Evolutionary conservation across 106 monocot species (phyloP).

Genomic region (Alisma plantagoaquatica): DNA sequence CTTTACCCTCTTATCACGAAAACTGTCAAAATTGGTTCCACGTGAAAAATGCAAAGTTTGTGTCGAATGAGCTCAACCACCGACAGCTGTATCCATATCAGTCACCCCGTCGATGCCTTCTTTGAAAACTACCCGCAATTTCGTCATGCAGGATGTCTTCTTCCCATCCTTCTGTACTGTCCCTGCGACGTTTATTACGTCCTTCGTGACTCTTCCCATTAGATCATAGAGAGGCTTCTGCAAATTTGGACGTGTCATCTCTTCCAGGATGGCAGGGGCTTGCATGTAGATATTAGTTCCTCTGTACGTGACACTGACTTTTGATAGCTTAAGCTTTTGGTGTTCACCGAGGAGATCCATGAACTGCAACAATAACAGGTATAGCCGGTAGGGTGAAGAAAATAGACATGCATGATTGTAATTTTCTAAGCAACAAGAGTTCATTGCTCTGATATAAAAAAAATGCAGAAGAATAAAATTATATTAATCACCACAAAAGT

Average conservation of each 20-base stretch:
- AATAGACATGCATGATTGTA: too few relatives aligned
- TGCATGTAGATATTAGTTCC: slow-evolving; percentile 91
- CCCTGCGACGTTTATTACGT: slow-evolving; percentile 70
- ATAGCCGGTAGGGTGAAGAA: too few relatives aligned
- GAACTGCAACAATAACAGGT: slow-evolving; percentile 34
- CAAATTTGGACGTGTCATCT: slow-evolving; percentile 89
- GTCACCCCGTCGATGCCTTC: slow-evolving; percentile 17
- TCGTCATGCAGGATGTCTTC: slow-evolving; percentile 50
- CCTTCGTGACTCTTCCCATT: slow-evolving; percentile 33
- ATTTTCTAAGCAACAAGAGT: neutral
- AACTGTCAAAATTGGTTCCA: too few relatives aligned
- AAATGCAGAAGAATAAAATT: neutral
- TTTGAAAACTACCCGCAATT: slow-evolving; percentile 66
- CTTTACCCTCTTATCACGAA: too few relatives aligned
- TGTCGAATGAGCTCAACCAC: slow-evolving; percentile 10
- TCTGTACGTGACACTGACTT: slow-evolving; percentile 56
- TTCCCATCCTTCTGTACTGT: slow-evolving; percentile 39
- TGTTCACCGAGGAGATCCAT: slow-evolving; percentile 67
- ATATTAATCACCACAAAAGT: too few relatives aligned
- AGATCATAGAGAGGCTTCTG: slow-evolving; percentile 57
- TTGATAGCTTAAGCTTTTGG: slow-evolving; percentile 48
- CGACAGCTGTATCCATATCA: slow-evolving; percentile 33
- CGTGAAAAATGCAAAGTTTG: too few relatives aligned
- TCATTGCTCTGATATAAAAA: neutral
- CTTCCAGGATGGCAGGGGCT: slow-evolving; percentile 79